A percentile compares a stretch with the other conserved stretches of the same genome.
phyloP scores from a whole-genome alignment of 2,329 filamentous ascomycete genomes.

The Apiospora saccharicola region DNA sequence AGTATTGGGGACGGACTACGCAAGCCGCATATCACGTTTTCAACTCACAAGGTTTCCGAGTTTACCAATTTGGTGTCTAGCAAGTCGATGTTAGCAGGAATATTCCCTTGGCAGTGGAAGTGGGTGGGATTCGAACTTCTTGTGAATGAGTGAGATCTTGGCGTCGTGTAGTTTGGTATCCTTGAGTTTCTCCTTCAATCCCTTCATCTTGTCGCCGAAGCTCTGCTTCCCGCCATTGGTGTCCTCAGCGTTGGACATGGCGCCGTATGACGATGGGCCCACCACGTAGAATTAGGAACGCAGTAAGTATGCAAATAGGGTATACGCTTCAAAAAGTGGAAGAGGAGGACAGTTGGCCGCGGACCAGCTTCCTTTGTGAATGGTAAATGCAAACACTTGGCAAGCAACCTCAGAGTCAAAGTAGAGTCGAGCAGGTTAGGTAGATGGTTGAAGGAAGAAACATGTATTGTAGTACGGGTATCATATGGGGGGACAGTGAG shows the following conservation, averaged over 20 bases:
- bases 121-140: conserved; percentile 55
- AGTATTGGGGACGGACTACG: conserved; percentile 28
- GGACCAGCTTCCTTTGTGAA: conserved; percentile 10
- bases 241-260: background rate
- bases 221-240: conserved; percentile 27
- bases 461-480: conserved; percentile 10
- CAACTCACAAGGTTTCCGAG: conserved; percentile 64
- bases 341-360: background rate
- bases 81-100: background rate
- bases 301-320: background rate
- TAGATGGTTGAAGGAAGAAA: background rate
- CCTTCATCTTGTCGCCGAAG: conserved; percentile 57
- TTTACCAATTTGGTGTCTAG: conserved; percentile 67
- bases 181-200: conserved; percentile 60
- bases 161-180: conserved; percentile 62
- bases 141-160: conserved; percentile 64
- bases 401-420: background rate
- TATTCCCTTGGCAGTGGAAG: conserved; percentile 3
- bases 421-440: background rate
- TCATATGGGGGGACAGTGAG: conserved; percentile 3
- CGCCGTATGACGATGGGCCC: background rate
- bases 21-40: conserved; percentile 10
- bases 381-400: background rate
- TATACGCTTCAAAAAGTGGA: background rate
- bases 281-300: background rate